Base-by-base conservation (phyloP, 345 rosid species). In the Pistacia vera region DNA sequence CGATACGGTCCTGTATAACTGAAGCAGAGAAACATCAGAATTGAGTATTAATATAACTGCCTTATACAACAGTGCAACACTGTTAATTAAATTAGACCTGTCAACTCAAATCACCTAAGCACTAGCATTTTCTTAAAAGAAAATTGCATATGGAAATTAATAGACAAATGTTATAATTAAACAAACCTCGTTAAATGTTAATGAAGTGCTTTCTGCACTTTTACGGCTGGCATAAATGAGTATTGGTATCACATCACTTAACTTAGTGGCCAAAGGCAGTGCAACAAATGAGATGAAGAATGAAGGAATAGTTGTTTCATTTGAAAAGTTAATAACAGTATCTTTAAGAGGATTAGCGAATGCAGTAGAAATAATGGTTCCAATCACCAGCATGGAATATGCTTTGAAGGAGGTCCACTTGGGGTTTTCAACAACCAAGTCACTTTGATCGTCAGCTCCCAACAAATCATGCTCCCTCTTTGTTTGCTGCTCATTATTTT, bases 341-440 rank as follows among this genome's bases (percentile, higher is more conserved):
- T 96, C 99, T 2, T 92, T 98, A n/a, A 93, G 88, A 44, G 98
- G 98, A 85, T 96, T 97, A 12, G 99, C 98, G 77, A 96, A 92
- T n/a, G 78, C 93, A 82, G 97, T 98, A 16, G 98, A 97, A 76
- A 96, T 88, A 64, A 86, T 0, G 61, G 97, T 85, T 75, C 99
- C 99, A 13, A 91, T 18, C 48, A 93, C 70, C 87, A 96, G 77
- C 82, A 92, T 12, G 36, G 87, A 30, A 30, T 81, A 86, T 14
- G 99, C 99, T 86, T 93, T 96, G 56, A 86, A 38, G 62, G 90
- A 76, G 67, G 67, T 86, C 97, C 88, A 84, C 73, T 60, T 84
- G 1, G 85, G 85, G 75, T 87, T 86, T 70, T 81, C 86, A 77
- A 83, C 90, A 28, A n/a, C n/a, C n/a, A n/a, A n/a, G n/a, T n/a